Evolutionary conservation across 805 yeast genomes (phyloP), one percentile per base, ranked within the genome.

Genomic region (Martiniozyma abietophila): DNA sequence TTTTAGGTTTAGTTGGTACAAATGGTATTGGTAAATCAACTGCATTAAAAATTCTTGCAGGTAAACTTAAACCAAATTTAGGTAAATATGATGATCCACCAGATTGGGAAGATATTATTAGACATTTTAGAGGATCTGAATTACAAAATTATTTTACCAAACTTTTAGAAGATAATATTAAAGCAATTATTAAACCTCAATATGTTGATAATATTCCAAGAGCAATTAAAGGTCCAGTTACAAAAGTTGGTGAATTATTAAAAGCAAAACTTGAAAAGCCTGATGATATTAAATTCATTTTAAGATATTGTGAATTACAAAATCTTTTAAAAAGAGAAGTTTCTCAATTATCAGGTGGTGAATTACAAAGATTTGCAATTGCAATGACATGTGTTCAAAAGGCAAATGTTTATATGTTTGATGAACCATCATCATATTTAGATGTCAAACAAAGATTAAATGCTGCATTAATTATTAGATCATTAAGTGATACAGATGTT

Each of bases 11-110:
- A 47, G 98, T 92, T 33, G 98, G 98, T 53, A 84, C 96, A 41
- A 92, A 92, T 68, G 98, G 98, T 86, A 92, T 92, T 54, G 98
- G 98, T 53, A 92, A 92, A 59, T 82, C 95, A 9, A 92, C 98
- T 14, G 98, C 98, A 7, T 71, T 92, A 56, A 92, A 92, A 65
- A 88, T 92, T 53, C 72, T 92, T 48, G 94, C 96, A 12, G 98
- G 97, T 54, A 92, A 89, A 62, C 94, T 88, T 61, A 92, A 86
- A 62, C 98, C 98, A 48, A 92, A 92, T 56, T 67, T 92, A 59
- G 98, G 98, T 38, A 72, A 79, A 50, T 92, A 68, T 56, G 98
- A 92, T 45, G 82, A 82, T 53, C 98, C 98, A 28, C 98, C 98
- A 8, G 92, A 82, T 61, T 92, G 98, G 98, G 82, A 80, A 57